Conservation (phyloP, 805 yeast species). For the Clavispora asparagi region DNA sequence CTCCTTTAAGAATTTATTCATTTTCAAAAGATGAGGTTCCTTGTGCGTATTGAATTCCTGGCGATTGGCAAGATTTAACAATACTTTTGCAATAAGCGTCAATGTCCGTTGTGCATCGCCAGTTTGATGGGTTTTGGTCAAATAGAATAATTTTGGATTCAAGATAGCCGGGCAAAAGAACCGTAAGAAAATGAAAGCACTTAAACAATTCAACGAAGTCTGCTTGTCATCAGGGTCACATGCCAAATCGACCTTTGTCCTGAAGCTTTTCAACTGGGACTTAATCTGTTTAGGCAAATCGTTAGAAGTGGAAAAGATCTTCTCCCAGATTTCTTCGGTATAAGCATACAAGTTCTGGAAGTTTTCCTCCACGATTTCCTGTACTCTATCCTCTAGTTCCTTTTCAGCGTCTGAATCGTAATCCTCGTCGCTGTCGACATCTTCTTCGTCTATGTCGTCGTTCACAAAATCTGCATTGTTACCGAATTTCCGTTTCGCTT, state of each 20-base stretch:
- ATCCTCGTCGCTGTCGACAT: conserved; percentile 19
- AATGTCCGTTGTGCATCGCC: conserved; percentile 72
- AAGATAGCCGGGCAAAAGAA: conserved; percentile 84
- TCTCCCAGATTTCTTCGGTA: conserved; percentile 59
- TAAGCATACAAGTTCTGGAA: conserved; percentile 44
- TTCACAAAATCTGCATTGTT: neutral
- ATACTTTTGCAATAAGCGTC: conserved; percentile 72
- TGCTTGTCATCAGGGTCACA: conserved; percentile 50
- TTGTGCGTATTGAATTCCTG: conserved; percentile 68
- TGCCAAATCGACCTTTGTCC: conserved; percentile 60
- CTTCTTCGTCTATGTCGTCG: conserved; percentile 16
- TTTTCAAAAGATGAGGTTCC: conserved; percentile 69
- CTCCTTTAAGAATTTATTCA: conserved; percentile 63
- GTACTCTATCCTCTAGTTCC: conserved; percentile 27
- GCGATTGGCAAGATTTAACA: conserved; percentile 76
- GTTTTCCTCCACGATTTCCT: conserved; percentile 41
- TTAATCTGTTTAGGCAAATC: conserved; percentile 71
- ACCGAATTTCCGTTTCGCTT: conserved; percentile 20
- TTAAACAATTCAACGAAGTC: conserved; percentile 63
- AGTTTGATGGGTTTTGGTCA: conserved; percentile 65
- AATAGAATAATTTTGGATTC: conserved; percentile 79
- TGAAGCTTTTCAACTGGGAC: conserved; percentile 53
- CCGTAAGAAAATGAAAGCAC: conserved; percentile 74
- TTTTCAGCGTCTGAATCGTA: conserved; percentile 27
- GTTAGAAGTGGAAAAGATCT: conserved; percentile 59